These are phyloP conservation scores for Neoscytalidium dimidiatum DNA, from an alignment of 2,329 filamentous ascomycete species.

Conservation along the genomic window DNA sequence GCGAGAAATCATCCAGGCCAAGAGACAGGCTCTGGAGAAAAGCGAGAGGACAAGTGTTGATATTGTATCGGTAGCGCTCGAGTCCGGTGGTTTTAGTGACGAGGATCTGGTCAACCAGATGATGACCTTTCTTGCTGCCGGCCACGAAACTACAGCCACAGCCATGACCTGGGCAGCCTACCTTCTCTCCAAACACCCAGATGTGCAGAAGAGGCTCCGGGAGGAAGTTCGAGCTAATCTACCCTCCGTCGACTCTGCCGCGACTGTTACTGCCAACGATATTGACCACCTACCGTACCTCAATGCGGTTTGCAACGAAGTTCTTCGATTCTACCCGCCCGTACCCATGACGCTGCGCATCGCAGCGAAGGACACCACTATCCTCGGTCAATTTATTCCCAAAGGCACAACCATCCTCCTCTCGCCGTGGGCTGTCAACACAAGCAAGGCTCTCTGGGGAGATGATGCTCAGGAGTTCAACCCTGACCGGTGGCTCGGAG, in stretches of 20 bases:
- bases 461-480: constrained; percentile 72
- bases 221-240: constrained; percentile 52
- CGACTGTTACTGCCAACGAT: constrained; percentile 54
- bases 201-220: constrained; percentile 51
- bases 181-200: constrained; percentile 52
- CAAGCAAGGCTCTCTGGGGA: constrained; percentile 71
- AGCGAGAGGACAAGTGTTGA: constrained; percentile 60
- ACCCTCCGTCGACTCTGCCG: constrained; percentile 42
- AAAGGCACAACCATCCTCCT: constrained; percentile 71
- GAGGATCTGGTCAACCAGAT: constrained; percentile 84
- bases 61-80: constrained; percentile 78
- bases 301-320: constrained; percentile 76
- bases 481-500: constrained; percentile 60
- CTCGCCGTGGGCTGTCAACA: constrained; percentile 68
- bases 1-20: constrained; percentile 67
- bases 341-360: constrained; percentile 71
- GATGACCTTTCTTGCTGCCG: constrained; percentile 84
- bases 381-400: constrained; percentile 67
- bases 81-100: constrained; percentile 73
- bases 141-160: constrained; percentile 59
- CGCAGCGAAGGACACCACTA: constrained; percentile 63
- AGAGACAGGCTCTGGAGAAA: constrained; percentile 60
- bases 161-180: constrained; percentile 58
- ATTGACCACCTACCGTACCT: constrained; percentile 78
- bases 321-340: constrained; percentile 71